phyloP scores from a whole-genome alignment of 192 early-diverging fungal genomes.

The Podila verticillata region DNA sequence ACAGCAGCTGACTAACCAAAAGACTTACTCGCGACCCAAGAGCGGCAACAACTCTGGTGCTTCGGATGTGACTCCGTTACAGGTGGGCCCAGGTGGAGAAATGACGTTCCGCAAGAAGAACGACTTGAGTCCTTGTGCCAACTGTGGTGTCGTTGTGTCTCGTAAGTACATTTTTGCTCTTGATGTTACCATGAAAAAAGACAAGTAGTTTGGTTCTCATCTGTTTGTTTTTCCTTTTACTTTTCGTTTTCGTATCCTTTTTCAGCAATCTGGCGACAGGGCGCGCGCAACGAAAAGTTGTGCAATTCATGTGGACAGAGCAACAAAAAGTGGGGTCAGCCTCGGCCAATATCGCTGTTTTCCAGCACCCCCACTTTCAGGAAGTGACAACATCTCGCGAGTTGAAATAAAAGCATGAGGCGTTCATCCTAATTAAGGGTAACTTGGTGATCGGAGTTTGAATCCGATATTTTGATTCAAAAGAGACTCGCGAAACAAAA shows the following conservation, averaged over 20 bases:
- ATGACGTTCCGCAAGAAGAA: constrained; percentile 46
- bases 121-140: constrained; percentile 37
- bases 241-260: not conserved
- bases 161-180: constrained; percentile 29
- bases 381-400: constrained; percentile 13
- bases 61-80: constrained; percentile 12
- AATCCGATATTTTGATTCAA: not conserved
- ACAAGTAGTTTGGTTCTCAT: not conserved
- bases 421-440: too few relatives aligned
- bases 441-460: not conserved
- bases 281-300: constrained; percentile 36
- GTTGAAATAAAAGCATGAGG: too few relatives aligned
- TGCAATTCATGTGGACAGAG: constrained; percentile 47
- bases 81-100: constrained; percentile 30
- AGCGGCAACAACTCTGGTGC: not conserved
- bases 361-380: constrained; percentile 39
- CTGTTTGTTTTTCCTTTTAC: not conserved
- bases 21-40: constrained; percentile 29
- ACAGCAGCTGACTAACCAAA: constrained; percentile 33
- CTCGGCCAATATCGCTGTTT: constrained; percentile 27
- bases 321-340: constrained; percentile 47
- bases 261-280: constrained; percentile 46
- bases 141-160: constrained; percentile 38
- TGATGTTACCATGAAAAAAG: not conserved
- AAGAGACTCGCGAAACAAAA: too few relatives aligned